These are phyloP conservation scores for Mallotus nudiflorus DNA, from an alignment of 345 rosid genomes.

Conservation along the genomic window DNA sequence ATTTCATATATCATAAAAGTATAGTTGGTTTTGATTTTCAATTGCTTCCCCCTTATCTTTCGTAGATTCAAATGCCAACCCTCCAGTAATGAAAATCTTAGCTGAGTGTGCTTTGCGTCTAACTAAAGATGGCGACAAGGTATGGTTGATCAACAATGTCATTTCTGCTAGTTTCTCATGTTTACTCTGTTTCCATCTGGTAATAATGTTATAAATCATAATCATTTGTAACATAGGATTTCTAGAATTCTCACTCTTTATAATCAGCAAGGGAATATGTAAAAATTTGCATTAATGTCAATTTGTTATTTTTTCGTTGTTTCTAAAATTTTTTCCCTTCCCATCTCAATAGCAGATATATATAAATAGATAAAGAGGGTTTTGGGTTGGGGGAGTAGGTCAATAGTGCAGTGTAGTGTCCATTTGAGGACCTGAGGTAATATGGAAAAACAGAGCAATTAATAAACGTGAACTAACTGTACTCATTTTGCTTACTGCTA, in stretches of 20 bases:
- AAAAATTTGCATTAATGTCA: neutral
- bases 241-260: neutral
- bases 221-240: neutral
- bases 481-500: neutral
- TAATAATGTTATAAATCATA: neutral
- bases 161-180: constrained; percentile 4
- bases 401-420: neutral
- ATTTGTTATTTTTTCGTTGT: neutral
- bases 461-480: neutral
- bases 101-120: constrained; percentile 75
- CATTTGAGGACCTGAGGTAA: neutral
- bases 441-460: neutral
- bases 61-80: constrained; percentile 43
- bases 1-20: neutral
- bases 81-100: constrained; percentile 37
- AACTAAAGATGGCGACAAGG: constrained; percentile 92
- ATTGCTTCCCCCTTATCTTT: constrained; percentile 10
- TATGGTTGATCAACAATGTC: constrained; percentile 21
- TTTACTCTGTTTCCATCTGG: neutral
- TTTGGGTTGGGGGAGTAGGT: no score
- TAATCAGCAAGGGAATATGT: neutral
- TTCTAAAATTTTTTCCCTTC: neutral
- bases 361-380: neutral
- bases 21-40: constrained; percentile 17
- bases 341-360: neutral